A percentile compares a stretch with the other conserved stretches of the same genome.
phyloP scores from a whole-genome alignment of 768 basidiomycete genomes.

The Phlegmacium glaucopus region DNA sequence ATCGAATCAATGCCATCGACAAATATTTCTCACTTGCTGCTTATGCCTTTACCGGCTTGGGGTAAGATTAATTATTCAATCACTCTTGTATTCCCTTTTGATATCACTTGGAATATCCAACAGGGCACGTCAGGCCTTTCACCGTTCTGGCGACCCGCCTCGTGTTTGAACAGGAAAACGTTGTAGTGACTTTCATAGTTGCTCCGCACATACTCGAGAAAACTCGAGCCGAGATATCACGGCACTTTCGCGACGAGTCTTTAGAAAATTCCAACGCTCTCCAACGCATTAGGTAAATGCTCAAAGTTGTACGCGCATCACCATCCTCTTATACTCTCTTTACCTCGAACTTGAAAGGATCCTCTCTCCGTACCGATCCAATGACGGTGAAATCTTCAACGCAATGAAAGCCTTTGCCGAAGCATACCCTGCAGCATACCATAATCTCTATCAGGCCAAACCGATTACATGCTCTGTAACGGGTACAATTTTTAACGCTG shows the following conservation, averaged over 20 bases:
- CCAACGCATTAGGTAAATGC: not conserved
- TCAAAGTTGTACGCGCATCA: not conserved
- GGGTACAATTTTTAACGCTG: slow-evolving; percentile 3
- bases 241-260: not conserved
- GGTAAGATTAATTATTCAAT: too few species aligned
- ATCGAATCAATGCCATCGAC: too few species aligned
- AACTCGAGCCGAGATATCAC: slow-evolving; percentile 2
- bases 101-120: too few species aligned
- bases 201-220: slow-evolving; percentile 6
- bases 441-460: slow-evolving; percentile 2
- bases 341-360: not conserved
- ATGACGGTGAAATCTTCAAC: not conserved
- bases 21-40: too few species aligned
- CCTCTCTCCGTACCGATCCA: not conserved
- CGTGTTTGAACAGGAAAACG: slow-evolving; percentile 3
- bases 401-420: not conserved
- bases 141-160: slow-evolving; percentile 7
- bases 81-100: too few species aligned
- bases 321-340: not conserved
- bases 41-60: too few species aligned
- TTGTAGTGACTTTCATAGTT: slow-evolving; percentile 5
- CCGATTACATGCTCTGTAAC: slow-evolving; percentile 11
- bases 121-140: slow-evolving; percentile 11
- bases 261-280: not conserved
- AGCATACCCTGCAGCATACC: slow-evolving; percentile 3